Evolutionary conservation across 495 filamentous ascomycete species (phyloP).

Genomic region (Lasiosphaeris hirsuta): DNA sequence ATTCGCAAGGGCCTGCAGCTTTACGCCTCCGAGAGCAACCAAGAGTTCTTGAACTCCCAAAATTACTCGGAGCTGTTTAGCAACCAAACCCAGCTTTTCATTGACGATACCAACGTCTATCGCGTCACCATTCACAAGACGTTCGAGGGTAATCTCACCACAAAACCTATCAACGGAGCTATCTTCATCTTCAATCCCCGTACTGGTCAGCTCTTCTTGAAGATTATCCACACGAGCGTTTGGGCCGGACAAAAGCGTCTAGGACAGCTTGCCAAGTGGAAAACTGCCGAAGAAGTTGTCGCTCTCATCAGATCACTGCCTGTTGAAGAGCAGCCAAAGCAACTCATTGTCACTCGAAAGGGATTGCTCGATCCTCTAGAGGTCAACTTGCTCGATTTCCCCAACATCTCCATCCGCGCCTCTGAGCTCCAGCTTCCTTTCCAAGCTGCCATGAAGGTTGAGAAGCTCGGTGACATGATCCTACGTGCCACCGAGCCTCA

Average conservation of each 20-base stretch:
- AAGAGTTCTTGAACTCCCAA: slow-evolving; percentile 98
- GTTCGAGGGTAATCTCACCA: slow-evolving; percentile 98
- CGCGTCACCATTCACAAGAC: slow-evolving; percentile 99
- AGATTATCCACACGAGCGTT: slow-evolving; percentile 99
- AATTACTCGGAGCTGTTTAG: slow-evolving; percentile 99
- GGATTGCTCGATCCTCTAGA: slow-evolving; percentile 96
- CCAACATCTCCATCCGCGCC: slow-evolving; percentile 97
- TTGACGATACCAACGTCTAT: slow-evolving; percentile 99
- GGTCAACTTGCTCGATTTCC: slow-evolving; percentile 96
- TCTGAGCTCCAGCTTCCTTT: slow-evolving; percentile 97
- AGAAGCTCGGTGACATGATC: slow-evolving; percentile 99
- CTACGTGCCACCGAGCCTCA: slow-evolving; percentile 95
- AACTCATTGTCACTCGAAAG: slow-evolving; percentile 97
- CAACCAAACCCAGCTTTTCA: slow-evolving; percentile 98
- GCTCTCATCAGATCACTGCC: slow-evolving; percentile 95
- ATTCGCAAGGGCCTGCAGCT: slow-evolving; percentile 98
- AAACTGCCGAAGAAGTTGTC: slow-evolving; percentile 99
- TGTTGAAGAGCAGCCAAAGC: slow-evolving; percentile 98
- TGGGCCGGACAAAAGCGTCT: slow-evolving; percentile 99
- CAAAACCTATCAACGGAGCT: slow-evolving; percentile 98
- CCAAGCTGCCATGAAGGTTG: slow-evolving; percentile 99
- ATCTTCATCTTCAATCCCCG: slow-evolving; percentile 99
- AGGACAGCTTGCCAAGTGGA: slow-evolving; percentile 98
- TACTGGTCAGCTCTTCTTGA: slow-evolving; percentile 95
- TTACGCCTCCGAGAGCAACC: slow-evolving; percentile 98